Conservation (phyloP, 345 rosid species). For the Pistacia atlantica region DNA sequence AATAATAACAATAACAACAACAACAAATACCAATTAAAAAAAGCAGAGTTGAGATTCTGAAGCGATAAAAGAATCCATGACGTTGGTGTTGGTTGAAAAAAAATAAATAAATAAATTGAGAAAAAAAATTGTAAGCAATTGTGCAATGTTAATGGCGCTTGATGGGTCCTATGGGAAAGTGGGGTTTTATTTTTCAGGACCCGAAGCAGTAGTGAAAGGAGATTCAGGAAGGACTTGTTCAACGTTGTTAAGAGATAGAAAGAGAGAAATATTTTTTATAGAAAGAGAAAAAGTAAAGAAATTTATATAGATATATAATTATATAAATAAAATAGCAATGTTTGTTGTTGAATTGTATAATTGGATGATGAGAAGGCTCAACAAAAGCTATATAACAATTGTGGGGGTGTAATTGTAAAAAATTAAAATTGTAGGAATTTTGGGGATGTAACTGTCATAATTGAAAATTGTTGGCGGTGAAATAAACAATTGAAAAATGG, state of each 20-base stretch:
- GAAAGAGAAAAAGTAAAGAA: not conserved
- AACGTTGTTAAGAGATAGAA: conserved; percentile 15
- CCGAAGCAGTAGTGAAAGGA: conserved; percentile 33
- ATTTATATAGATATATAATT: not conserved
- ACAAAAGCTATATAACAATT: conserved; percentile 17
- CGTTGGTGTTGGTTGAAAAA: not conserved
- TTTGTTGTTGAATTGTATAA: not conserved
- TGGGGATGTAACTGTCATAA: no score
- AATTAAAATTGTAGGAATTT: no score
- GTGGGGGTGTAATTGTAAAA: conserved; percentile 16
- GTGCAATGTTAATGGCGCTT: not conserved
- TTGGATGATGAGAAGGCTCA: not conserved
- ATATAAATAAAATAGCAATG: not conserved
- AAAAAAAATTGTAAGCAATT: not conserved
- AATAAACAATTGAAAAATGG: no score
- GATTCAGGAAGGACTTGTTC: conserved; percentile 41
- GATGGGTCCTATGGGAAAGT: not conserved
- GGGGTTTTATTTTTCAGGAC: conserved; percentile 33
- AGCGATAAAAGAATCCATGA: conserved; percentile 35
- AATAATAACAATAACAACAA: no score
- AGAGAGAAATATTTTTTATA: not conserved
- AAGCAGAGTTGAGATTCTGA: conserved; percentile 28
- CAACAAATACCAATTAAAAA: conserved; percentile 11
- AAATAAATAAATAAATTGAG: no score
- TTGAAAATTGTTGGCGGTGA: no score